Percentiles rank a stretch among this genome's conserved stretches.
Evolutionary conservation across 2,329 filamentous ascomycete genomes (phyloP).

Genomic region (Talaromyces sp.): DNA sequence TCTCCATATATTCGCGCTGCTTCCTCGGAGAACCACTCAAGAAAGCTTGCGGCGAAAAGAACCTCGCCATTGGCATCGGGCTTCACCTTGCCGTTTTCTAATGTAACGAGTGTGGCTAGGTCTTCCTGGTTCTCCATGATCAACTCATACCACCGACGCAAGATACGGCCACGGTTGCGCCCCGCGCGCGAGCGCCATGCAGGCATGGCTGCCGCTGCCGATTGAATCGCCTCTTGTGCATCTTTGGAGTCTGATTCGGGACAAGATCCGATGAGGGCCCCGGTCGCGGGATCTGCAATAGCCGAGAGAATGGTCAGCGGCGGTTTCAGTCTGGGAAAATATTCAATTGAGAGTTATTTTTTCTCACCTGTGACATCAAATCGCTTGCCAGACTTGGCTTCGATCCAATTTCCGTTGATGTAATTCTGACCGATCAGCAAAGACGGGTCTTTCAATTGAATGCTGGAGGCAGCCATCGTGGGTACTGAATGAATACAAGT

Average conservation of each 20-base stretch:
- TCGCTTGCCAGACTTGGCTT: not conserved
- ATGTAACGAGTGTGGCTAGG: conserved; percentile 58
- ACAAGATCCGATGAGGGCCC: conserved; percentile 4
- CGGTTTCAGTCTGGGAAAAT: too few species aligned
- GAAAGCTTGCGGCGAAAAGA: conserved; percentile 52
- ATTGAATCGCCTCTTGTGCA: conserved; percentile 4
- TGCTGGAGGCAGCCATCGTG: too few species aligned
- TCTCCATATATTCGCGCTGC: conserved; percentile 54
- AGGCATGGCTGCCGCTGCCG: conserved; percentile 5
- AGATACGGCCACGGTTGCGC: conserved; percentile 44
- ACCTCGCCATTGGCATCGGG: conserved; percentile 55
- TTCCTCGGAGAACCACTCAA: conserved; percentile 57
- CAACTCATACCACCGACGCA: conserved; percentile 80
- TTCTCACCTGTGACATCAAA: conserved; percentile 4
- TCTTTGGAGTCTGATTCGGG: conserved; percentile 8
- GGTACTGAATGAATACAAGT: too few species aligned
- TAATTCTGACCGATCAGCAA: conserved; percentile 6
- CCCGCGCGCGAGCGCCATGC: not conserved
- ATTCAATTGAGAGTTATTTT: too few species aligned
- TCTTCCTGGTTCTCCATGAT: conserved; percentile 79
- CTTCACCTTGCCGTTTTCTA: conserved; percentile 64
- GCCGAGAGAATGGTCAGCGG: not conserved
- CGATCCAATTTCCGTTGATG: conserved; percentile 6
- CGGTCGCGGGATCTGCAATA: conserved; percentile 4
- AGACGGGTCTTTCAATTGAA: not conserved